Percentiles rank a stretch among this genome's conserved stretches.
Conservation (phyloP, 164 flowering plant species). For the Kingdonia uniflora region DNA sequence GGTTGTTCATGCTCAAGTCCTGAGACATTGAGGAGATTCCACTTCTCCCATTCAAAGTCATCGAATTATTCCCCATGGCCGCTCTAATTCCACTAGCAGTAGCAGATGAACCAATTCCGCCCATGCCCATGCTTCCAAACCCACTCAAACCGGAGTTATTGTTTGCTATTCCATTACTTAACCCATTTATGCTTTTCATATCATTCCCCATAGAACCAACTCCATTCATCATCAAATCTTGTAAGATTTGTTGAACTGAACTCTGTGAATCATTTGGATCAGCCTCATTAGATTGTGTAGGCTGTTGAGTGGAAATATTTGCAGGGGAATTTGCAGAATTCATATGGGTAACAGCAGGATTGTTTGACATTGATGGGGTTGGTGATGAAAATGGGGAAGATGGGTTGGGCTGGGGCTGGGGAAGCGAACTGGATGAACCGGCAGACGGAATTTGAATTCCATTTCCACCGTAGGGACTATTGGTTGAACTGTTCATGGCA, state of each 20-base stretch:
- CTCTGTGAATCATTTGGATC: constrained; percentile 76
- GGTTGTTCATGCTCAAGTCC: constrained; percentile 46
- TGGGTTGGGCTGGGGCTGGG: constrained; percentile 46
- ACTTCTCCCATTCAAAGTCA: constrained; percentile 58
- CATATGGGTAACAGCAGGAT: constrained; percentile 34
- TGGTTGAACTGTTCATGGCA: constrained; percentile 36
- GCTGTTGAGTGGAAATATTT: constrained; percentile 39
- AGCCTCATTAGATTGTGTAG: constrained; percentile 46
- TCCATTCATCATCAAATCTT: constrained; percentile 70
- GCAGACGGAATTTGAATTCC: constrained; percentile 69
- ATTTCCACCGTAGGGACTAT: constrained; percentile 54
- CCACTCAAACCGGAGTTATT: constrained; percentile 37
- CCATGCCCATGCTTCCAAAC: constrained; percentile 43
- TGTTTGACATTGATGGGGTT: constrained; percentile 67
- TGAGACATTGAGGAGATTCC: constrained; percentile 40
- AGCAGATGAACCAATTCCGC: constrained; percentile 43
- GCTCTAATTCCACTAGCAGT: constrained; percentile 53
- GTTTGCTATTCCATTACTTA: constrained; percentile 35
- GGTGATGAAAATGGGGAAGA: constrained; percentile 65
- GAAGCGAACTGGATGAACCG: constrained; percentile 43
- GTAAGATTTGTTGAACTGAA: constrained; percentile 83
- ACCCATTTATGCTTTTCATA: constrained; percentile 52
- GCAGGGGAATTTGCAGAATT: constrained; percentile 62
- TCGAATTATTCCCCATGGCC: constrained; percentile 47
- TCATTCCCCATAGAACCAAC: constrained; percentile 53